Percentiles rank a stretch among this genome's conserved stretches.
These are phyloP conservation scores for Hericium alpestre DNA, from an alignment of 768 basidiomycete genomes.

Conservation along the genomic window DNA sequence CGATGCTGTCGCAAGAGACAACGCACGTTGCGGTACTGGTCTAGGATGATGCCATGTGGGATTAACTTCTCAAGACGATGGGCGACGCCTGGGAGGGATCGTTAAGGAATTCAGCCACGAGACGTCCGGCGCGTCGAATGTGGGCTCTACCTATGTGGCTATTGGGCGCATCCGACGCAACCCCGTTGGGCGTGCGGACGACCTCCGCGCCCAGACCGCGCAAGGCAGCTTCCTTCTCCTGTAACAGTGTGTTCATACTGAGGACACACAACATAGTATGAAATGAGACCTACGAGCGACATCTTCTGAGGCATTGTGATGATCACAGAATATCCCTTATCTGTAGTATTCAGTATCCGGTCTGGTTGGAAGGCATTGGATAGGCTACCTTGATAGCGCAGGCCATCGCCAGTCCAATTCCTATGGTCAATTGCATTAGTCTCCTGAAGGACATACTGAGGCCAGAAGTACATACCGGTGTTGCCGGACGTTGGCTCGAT, in stretches of 20 bases:
- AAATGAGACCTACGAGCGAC: constrained; percentile 47
- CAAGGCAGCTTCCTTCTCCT: constrained; percentile 90
- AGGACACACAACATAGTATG: not conserved
- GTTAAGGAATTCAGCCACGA: constrained; percentile 85
- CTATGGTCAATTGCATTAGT: not conserved
- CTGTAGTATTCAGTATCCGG: constrained; percentile 50
- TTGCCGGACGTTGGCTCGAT: constrained; percentile 96
- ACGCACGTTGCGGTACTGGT: constrained; percentile 79
- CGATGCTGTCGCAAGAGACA: not conserved
- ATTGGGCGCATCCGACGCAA: constrained; percentile 80
- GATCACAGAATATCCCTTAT: constrained; percentile 79
- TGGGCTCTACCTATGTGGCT: constrained; percentile 79
- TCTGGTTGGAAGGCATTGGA: constrained; percentile 11
- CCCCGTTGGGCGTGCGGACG: constrained; percentile 85
- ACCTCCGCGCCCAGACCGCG: constrained; percentile 91
- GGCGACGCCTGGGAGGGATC: constrained; percentile 69
- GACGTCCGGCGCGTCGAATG: constrained; percentile 22
- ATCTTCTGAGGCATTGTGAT: constrained; percentile 93
- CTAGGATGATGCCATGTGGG: constrained; percentile 78
- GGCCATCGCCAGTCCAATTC: constrained; percentile 88
- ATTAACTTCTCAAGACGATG: constrained; percentile 65
- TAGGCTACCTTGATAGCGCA: constrained; percentile 81
- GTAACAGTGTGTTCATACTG: not conserved
- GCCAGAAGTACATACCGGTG: constrained; percentile 51
- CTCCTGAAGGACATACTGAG: not conserved